Percentiles rank a stretch among this genome's conserved stretches.
Conservation (phyloP, 202 grass and related monocot genomes). For the Panicum virgatum region DNA sequence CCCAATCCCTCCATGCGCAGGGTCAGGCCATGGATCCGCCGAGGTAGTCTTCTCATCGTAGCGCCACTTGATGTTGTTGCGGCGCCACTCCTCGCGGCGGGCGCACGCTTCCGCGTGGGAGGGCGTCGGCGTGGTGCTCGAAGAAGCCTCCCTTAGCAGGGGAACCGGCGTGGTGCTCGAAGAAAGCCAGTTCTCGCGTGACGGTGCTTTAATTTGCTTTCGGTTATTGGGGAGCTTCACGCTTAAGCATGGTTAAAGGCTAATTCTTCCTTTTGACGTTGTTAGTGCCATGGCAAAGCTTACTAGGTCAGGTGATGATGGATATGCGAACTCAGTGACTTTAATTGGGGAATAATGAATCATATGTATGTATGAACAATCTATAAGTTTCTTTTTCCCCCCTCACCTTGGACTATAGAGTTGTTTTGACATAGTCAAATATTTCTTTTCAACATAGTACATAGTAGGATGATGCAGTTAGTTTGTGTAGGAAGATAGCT, state of each 20-base stretch:
- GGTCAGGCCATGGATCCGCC: no score
- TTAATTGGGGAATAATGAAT: background rate
- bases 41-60: no score
- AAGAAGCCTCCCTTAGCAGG: no score
- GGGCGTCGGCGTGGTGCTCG: no score
- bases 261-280: constrained; percentile 19
- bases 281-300: background rate
- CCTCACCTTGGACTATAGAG: background rate
- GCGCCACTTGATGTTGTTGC: no score
- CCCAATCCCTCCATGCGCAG: no score
- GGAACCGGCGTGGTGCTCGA: no score
- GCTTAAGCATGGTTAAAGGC: background rate
- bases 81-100: no score
- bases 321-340: background rate
- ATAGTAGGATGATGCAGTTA: background rate
- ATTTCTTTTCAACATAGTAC: background rate
- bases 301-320: background rate
- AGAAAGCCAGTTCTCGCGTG: constrained; percentile 1
- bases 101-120: no score
- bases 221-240: background rate
- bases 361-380: background rate
- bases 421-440: background rate
- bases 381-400: background rate
- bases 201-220: constrained; percentile 9
- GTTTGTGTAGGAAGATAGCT: background rate